These are phyloP conservation scores for Zopfia rhizophila DNA, from an alignment of 2,329 filamentous ascomycete genomes.

Conservation along the genomic window DNA sequence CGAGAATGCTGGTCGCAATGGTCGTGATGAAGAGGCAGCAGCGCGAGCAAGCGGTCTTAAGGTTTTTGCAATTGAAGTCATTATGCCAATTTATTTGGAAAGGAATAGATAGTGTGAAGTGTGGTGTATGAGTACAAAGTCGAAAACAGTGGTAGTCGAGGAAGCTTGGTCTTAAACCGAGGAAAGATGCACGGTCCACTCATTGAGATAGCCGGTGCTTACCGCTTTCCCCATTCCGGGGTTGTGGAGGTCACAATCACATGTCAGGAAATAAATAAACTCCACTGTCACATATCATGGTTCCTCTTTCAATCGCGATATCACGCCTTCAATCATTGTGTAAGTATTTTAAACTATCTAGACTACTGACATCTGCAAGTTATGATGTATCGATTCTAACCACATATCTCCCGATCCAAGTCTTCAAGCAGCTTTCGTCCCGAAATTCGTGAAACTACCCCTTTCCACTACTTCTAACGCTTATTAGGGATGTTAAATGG, in stretches of 20 bases:
- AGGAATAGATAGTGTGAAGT: conserved; percentile 1
- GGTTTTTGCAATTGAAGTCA: conserved; percentile 45
- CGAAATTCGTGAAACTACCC: no score
- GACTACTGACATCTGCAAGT: no score
- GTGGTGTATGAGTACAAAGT: background rate
- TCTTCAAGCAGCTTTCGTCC: no score
- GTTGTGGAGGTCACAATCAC: conserved; percentile 13
- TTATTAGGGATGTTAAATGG: no score
- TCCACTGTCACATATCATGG: no score
- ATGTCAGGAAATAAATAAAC: no score
- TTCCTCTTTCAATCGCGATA: no score
- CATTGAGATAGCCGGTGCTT: conserved; percentile 21
- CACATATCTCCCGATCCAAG: no score
- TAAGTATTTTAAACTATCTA: no score
- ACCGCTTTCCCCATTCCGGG: conserved; percentile 24
- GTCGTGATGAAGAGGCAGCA: conserved; percentile 36
- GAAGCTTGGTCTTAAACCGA: conserved; percentile 21
- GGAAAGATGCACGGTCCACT: conserved; percentile 12
- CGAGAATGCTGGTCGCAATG: conserved; percentile 39
- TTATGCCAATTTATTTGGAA: conserved; percentile 20
- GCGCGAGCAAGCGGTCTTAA: conserved; percentile 44
- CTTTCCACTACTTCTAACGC: no score
- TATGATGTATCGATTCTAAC: no score
- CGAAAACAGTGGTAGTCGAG: conserved; percentile 3
- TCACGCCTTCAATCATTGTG: no score